Base-by-base conservation (phyloP, 2,329 filamentous ascomycete species). In the Mycocentrospora acerina region DNA sequence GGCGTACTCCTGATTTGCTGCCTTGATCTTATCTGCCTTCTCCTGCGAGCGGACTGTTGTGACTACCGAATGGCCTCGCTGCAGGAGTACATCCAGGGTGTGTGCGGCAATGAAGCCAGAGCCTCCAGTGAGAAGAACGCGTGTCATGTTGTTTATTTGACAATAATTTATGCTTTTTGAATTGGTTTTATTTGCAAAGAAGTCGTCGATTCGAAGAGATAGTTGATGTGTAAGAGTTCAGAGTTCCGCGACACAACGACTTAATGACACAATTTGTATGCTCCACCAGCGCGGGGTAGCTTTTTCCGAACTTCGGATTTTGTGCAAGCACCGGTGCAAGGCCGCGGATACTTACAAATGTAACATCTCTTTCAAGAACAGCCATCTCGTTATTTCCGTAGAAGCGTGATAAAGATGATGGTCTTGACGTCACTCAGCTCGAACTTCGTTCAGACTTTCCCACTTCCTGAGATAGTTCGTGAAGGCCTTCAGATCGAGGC, bases 101-200 rank as follows among this genome's bases (percentile, higher is more conserved):
- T 84, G 81, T 26, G 80, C 80, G 43, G 81, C 81, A 48, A 84
- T 83, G 65, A 84, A 84, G 68, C 81, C 81, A 48, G 73, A 78
- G 41, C 79, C 81, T 50, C 81, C 77, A 14, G 66, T 69, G 27
- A 70, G 61, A 4, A 70, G 51, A 37, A 70, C 66, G 33, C 66
- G 60, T 25, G 67, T 68, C 66, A 70, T 68, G 22, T 24, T 57
- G 13, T 30, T 8, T 30, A 17, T 4, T 15, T 6, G 16, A 16
- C 3, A 13, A 31, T 25, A 15, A 17, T 30, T 33, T 29, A 22
- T 16, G 34, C 11, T 32, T n/a, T n/a, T n/a, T n/a, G n/a, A n/a
- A n/a, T n/a, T n/a, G n/a, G n/a, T n/a, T n/a, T n/a, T n/a, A n/a
- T n/a, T n/a, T n/a, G n/a, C n/a, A n/a, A n/a, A n/a, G n/a, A n/a